Base-by-base conservation (phyloP, 305 asterid species). In the Plantago rigida region DNA sequence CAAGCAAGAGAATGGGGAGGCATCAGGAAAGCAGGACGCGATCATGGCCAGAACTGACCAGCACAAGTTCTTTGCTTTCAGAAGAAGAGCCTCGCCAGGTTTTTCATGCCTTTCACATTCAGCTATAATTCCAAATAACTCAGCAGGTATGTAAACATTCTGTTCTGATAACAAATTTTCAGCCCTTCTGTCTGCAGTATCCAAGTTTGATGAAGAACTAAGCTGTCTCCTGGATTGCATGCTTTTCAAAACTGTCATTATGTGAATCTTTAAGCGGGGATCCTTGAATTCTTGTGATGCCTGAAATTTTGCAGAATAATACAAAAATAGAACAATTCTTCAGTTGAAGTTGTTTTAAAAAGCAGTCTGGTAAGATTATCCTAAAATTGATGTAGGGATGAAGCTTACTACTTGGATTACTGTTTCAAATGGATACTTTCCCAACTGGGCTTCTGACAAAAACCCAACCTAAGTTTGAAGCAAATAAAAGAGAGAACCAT, bases 31-130 rank as follows among this genome's bases (percentile, higher is more conserved):
- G 82, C 99, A 89, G 52, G 99, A 86, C 9, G 99, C 96, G 51
- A 89, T 76, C 90, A 87, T 77, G 63, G 97, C 99, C 84, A 93
- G 78, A 75, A 93, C 80, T 31, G 99, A 82, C 99, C 99, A 93
- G 82, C 97, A 62, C 76, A 89, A 74, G 80, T 89, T 84, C 83
- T 93, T 89, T 57, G 99, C 97, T 77, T 89, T 85, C 65, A 83
- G 75, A 59, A 93, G 96, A 76, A 93, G 95, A 59, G 91, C 92
- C 73, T 83, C 85, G 66, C 99, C 99, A 55, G 99, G 94, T 72
- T 73, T 85, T 79, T 82, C 85, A 64, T 74, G 79, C 64, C 79
- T 89, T 74, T 93, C 99, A 75, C 99, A 89, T 65, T 85, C 95
- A 1, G 97, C 97, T 71, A 89, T 81, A 62, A 89, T 89, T 66